These are phyloP conservation scores for Fomitopsis schrenkii DNA, from an alignment of 1,284 basidiomycete species.

Conservation along the genomic window DNA sequence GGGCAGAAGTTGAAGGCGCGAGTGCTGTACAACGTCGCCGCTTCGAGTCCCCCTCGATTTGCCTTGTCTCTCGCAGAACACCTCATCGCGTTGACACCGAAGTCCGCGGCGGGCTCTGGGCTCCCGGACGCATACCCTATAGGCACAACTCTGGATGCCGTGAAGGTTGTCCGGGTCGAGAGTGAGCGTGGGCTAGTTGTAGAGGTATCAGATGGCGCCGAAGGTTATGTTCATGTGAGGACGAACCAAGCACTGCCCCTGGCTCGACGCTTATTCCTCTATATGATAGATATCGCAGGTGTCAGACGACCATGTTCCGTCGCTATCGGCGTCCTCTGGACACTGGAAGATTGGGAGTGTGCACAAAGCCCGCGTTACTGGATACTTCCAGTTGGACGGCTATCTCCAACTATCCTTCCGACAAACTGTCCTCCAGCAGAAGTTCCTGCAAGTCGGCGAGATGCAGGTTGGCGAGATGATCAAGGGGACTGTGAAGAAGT, in stretches of 20 bases:
- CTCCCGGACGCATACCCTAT: constrained; percentile 65
- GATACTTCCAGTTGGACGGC: constrained; percentile 86
- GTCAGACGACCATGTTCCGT: constrained; percentile 86
- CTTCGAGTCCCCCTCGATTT: constrained; percentile 71
- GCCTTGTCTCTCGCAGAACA: constrained; percentile 78
- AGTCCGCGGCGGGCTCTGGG: constrained; percentile 31
- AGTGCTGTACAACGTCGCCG: constrained; percentile 81
- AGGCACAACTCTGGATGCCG: constrained; percentile 68
- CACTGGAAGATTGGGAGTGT: constrained; percentile 77
- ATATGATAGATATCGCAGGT: constrained; percentile 81
- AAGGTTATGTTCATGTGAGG: constrained; percentile 86
- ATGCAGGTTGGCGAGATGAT: constrained; percentile 81
- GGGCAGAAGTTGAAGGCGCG: constrained; percentile 89
- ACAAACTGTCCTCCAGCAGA: constrained; percentile 80
- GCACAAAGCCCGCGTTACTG: constrained; percentile 88
- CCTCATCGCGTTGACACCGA: constrained; percentile 52
- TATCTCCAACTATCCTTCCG: constrained; percentile 85
- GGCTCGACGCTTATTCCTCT: not conserved
- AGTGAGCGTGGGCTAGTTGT: constrained; percentile 79
- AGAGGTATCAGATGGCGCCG: constrained; percentile 57
- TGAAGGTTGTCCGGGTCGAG: constrained; percentile 74
- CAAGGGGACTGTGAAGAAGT: constrained; percentile 81
- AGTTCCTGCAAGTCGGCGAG: constrained; percentile 84
- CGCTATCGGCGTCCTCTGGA: constrained; percentile 66
- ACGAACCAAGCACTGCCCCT: not conserved